Percentiles rank a stretch among this genome's conserved stretches.
These are phyloP conservation scores for Thraustochytrium striatum DNA, from an alignment of 352 stramenopile species.

Conservation along the genomic window DNA sequence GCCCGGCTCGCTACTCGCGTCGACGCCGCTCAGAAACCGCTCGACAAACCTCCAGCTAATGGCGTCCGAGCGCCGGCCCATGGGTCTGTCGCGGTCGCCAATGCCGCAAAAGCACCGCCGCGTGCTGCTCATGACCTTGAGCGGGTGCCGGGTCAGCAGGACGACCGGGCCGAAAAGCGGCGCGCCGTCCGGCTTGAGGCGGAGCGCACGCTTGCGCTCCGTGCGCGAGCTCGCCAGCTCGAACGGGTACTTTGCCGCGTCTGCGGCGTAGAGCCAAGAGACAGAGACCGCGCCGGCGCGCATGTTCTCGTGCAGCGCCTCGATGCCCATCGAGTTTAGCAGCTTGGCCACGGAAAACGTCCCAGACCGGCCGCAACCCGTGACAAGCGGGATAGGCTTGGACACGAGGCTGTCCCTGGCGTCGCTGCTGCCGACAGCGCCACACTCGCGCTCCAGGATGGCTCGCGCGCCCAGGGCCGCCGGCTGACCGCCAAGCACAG, in stretches of 20 bases:
- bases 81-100: neutral
- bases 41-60: slow-evolving; percentile 31
- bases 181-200: neutral
- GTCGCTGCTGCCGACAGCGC: no score
- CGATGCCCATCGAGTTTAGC: slow-evolving; percentile 17
- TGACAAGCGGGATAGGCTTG: slow-evolving; percentile 41
- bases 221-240: neutral
- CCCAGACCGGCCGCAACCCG: slow-evolving; percentile 35
- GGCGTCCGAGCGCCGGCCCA: slow-evolving; percentile 2
- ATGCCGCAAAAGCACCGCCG: slow-evolving; percentile 40
- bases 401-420: neutral
- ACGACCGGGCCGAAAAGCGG: slow-evolving; percentile 36
- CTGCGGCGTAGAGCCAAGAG: slow-evolving; percentile 43
- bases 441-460: neutral
- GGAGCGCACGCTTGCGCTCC: neutral
- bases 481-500: no score
- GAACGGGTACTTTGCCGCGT: slow-evolving; percentile 23
- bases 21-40: slow-evolving; percentile 9
- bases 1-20: neutral
- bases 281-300: slow-evolving; percentile 6
- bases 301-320: slow-evolving; percentile 34
- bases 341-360: slow-evolving; percentile 25
- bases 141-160: slow-evolving; percentile 32
- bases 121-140: slow-evolving; percentile 48
- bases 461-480: no score